Evolutionary conservation across 306 rosid species (phyloP).

Genomic region (Sicyos baderoa): DNA sequence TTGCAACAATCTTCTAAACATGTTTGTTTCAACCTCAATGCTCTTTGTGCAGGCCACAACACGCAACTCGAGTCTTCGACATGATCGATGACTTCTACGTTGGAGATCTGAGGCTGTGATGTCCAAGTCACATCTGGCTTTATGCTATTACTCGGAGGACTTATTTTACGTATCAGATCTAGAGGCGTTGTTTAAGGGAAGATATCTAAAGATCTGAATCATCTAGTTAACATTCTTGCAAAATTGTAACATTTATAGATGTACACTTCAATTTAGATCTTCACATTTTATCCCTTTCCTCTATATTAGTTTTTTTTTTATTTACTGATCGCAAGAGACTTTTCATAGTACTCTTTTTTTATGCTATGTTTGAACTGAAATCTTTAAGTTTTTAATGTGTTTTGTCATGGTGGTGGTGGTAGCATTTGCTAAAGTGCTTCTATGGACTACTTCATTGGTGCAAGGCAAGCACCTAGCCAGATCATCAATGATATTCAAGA

Average conservation of each 20-base stretch:
- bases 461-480: not conserved
- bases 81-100: slow-evolving; percentile 75
- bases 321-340: not conserved
- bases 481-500: not conserved
- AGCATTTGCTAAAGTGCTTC: not conserved
- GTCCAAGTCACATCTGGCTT: not conserved
- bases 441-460: not conserved
- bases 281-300: not conserved
- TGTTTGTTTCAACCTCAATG: slow-evolving; percentile 10
- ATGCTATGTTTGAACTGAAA: not conserved
- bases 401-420: not conserved
- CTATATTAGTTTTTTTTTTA: not conserved
- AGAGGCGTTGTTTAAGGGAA: not conserved
- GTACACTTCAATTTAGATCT: not conserved
- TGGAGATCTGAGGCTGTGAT: slow-evolving; percentile 48
- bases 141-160: not conserved
- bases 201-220: not conserved
- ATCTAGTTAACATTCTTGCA: not conserved
- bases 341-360: not conserved
- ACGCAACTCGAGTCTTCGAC: slow-evolving; percentile 84
- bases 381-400: slow-evolving; percentile 2
- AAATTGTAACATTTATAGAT: slow-evolving; percentile 2
- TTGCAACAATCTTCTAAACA: not conserved
- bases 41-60: slow-evolving; percentile 66
- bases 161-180: not conserved